Base-by-base conservation (phyloP, 2,329 filamentous ascomycete genomes). In the Scedosporium apiospermum region DNA sequence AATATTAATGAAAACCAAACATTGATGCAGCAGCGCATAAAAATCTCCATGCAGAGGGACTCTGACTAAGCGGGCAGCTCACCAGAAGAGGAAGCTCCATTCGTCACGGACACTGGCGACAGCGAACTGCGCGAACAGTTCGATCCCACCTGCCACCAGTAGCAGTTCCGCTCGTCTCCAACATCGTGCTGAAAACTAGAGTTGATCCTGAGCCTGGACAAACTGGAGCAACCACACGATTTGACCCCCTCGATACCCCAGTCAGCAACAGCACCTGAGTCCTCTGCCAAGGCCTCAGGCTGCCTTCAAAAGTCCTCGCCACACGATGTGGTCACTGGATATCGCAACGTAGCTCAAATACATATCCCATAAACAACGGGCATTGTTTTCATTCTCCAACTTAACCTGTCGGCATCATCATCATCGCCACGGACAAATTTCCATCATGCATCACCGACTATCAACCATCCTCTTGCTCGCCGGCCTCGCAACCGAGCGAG, bases 401-500 rank as follows among this genome's bases (percentile, higher is more conserved):
- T 38, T 14, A 38, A 38, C 34, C 34, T 38, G 10, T 38, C 34
- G 23, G 23, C 23, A 3, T 38, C 44, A 21, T 49, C 44, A 49
- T 21, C 44, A 49, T 49, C 14, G 18, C 9, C 16, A 21, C 16
- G 18, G 18, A 49, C 16, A 49, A 49, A 55, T 27, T 55, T 23
- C 51, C 18, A 61, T 16, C 21, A 55, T 55, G 41, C 88, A 88
- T 60, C 89, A 86, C 38, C 78, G 82, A 27, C 18, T 18, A 16
- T 23, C 23, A 46, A 23, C 26, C 41, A 9, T 61, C 38, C 27
- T 27, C 18, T 34, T 21, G 14, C 4, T 42, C 14, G 18, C 62
- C 16, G 34, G 53, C 9, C 55, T 63, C 23, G 55, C 62, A 12
- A 49, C 58, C 7, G 34, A 27, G 6, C n/a, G 21, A 23, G 57